Evolutionary conservation across 2,329 filamentous ascomycete genomes (phyloP).

Genomic region (Aspergillus phoenicis): DNA sequence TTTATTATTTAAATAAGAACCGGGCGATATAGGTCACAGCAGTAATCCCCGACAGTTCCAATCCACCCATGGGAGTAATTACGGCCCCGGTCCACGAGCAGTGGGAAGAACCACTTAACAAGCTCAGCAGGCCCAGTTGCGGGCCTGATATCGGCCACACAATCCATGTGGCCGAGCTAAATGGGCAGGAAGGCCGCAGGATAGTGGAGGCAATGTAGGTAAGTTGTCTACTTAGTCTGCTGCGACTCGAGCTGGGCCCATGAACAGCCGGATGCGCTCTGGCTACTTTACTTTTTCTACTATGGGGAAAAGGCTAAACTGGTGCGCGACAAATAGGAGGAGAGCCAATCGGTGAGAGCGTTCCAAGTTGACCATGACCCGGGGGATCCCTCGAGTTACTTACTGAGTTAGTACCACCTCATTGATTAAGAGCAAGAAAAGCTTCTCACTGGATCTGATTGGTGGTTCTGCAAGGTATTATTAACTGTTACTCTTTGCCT

Average conservation of each 20-base stretch:
- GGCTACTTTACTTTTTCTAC: not conserved
- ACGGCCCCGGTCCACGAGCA: slow-evolving; percentile 1
- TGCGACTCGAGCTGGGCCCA: not conserved
- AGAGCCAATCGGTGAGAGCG: not conserved
- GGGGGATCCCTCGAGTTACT: not conserved
- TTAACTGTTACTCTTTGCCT: slow-evolving; percentile 10
- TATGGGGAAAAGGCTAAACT: slow-evolving; percentile 4
- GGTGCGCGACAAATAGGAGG: not conserved
- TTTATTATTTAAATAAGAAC: slow-evolving; percentile 1
- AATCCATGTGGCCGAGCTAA: slow-evolving; percentile 8
- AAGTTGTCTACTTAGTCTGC: not conserved
- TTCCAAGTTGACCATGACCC: not conserved
- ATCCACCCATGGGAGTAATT: not conserved
- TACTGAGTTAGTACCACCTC: not conserved
- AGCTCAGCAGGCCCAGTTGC: not conserved
- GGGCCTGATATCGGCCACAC: not conserved
- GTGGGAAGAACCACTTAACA: slow-evolving; percentile 1
- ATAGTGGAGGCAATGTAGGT: slow-evolving; percentile 1
- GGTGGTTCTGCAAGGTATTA: slow-evolving; percentile 3
- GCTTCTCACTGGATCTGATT: not conserved
- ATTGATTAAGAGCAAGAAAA: not conserved
- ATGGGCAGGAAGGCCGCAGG: not conserved
- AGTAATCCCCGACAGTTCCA: not conserved
- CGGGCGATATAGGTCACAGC: not conserved
- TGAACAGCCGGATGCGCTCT: not conserved